phyloP scores from a whole-genome alignment of 2,329 filamentous ascomycete species.

The Hypoxylon sp. region DNA sequence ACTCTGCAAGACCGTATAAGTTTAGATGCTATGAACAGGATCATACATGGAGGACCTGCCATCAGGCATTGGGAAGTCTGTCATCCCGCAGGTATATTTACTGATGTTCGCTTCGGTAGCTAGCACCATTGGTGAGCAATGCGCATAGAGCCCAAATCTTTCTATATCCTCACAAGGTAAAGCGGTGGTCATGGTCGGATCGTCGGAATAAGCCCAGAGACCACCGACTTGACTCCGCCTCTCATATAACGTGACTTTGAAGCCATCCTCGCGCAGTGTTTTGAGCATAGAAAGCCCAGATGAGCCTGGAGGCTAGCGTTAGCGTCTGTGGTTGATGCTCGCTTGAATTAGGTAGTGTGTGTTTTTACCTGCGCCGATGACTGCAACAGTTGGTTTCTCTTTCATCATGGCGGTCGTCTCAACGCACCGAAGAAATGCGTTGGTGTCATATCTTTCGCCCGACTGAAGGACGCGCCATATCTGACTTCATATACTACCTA shows the following conservation, averaged over 20 bases:
- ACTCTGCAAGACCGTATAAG: slow-evolving; percentile 43
- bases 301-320: slow-evolving; percentile 43
- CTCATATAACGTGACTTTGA: slow-evolving; percentile 59
- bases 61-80: slow-evolving; percentile 61
- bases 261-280: slow-evolving; percentile 61
- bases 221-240: slow-evolving; percentile 59
- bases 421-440: neutral
- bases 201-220: slow-evolving; percentile 60
- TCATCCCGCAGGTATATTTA: slow-evolving; percentile 58
- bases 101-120: slow-evolving; percentile 56
- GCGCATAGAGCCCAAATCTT: neutral
- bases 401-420: slow-evolving; percentile 5
- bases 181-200: slow-evolving; percentile 55
- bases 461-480: neutral
- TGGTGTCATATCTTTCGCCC: neutral
- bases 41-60: slow-evolving; percentile 46
- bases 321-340: neutral
- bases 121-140: slow-evolving; percentile 30
- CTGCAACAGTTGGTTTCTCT: slow-evolving; percentile 23
- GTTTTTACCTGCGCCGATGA: slow-evolving; percentile 30
- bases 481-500: neutral
- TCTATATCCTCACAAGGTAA: slow-evolving; percentile 50
- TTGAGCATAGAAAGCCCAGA: slow-evolving; percentile 56
- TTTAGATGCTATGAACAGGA: neutral
- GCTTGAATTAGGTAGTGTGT: neutral